Evolutionary conservation across 352 stramenopile genomes (phyloP).

Genomic region (Bremia lactucae): DNA sequence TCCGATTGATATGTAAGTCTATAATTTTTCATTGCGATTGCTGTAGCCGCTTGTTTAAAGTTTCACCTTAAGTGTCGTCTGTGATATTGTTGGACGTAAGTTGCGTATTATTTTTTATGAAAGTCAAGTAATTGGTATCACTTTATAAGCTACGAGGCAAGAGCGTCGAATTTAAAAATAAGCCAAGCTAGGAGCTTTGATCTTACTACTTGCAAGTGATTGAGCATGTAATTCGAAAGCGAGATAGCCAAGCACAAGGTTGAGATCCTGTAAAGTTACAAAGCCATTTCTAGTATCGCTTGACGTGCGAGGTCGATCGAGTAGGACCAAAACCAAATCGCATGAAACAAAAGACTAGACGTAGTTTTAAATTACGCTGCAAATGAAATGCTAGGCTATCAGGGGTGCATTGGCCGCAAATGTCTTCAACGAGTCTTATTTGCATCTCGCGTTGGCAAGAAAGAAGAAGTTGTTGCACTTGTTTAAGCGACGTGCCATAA

Average conservation of each 20-base stretch:
- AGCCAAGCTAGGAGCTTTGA: slow-evolving; percentile 4
- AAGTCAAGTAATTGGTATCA: slow-evolving; percentile 47
- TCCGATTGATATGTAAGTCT: slow-evolving; percentile 9
- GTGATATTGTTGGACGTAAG: slow-evolving; percentile 18
- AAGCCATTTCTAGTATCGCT: slow-evolving; percentile 13
- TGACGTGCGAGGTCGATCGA: slow-evolving; percentile 26
- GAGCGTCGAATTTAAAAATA: no score
- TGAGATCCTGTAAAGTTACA: slow-evolving; percentile 35
- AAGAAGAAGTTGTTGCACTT: slow-evolving; percentile 55
- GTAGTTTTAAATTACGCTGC: slow-evolving; percentile 53
- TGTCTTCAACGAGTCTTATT: slow-evolving; percentile 50
- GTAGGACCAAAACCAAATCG: slow-evolving; percentile 38
- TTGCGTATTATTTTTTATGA: no score
- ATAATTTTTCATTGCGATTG: slow-evolving; percentile 57
- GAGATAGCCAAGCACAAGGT: slow-evolving; percentile 47
- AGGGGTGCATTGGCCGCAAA: slow-evolving; percentile 28
- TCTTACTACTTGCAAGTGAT: slow-evolving; percentile 12
- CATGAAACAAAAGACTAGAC: slow-evolving; percentile 39
- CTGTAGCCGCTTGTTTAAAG: slow-evolving; percentile 61
- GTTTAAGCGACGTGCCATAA: slow-evolving; percentile 42
- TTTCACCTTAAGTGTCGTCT: slow-evolving; percentile 42
- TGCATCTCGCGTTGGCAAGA: slow-evolving; percentile 40
- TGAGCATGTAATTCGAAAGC: slow-evolving; percentile 43
- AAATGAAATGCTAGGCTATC: no score
- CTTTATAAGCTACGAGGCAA: no score